Base-by-base conservation (phyloP, 2,329 filamentous ascomycete species). In the Lasiodiplodia hormozganensis region DNA sequence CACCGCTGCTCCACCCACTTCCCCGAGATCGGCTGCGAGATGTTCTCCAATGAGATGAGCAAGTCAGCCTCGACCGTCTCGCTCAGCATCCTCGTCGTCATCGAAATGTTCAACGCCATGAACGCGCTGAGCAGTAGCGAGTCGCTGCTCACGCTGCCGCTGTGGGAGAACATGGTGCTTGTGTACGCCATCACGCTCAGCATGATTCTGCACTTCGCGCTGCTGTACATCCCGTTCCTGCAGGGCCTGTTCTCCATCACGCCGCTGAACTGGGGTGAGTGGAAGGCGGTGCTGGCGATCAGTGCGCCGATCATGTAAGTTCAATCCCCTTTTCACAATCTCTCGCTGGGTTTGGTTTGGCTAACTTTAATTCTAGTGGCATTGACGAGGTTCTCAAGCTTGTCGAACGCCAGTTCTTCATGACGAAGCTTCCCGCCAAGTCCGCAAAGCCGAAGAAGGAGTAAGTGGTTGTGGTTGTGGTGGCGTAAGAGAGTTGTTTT, bases 71-170 rank as follows among this genome's bases (percentile, higher is more conserved):
- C 94, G 23, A 99, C 96, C 1, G 90, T 99, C 34, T 97, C 94
- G 7, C 87, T 99, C 70, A 97, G 93, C 47, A 89, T 90, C 75
- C 87, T 99, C 21, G 96, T 99, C 56, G 94, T 97, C 70, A 98
- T 99, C 76, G 96, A 99, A 84, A 99, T 99, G 96, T 88, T 99
- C 78, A 99, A 99, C 82, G 96, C 96, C 74, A 95, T 98, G 91
- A 99, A 99, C 78, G 96, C 95, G 0, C 87, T 99, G 38, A 97
- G 94, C 1, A 97, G 94, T 0, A 97, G 93, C 80, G 96, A 99
- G 82, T 97, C 93, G 18, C 89, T 99, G 14, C 82, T 99, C 68
- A 97, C 94, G 2, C 88, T 99, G 71, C 95, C 94, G 11, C 85
- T 99, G n/a, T 97, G 95, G 95, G 89, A 95, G 78, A 99, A 99